These are phyloP conservation scores for Talaromyces amestolkiae DNA, from an alignment of 2,329 filamentous ascomycete genomes.

Conservation along the genomic window DNA sequence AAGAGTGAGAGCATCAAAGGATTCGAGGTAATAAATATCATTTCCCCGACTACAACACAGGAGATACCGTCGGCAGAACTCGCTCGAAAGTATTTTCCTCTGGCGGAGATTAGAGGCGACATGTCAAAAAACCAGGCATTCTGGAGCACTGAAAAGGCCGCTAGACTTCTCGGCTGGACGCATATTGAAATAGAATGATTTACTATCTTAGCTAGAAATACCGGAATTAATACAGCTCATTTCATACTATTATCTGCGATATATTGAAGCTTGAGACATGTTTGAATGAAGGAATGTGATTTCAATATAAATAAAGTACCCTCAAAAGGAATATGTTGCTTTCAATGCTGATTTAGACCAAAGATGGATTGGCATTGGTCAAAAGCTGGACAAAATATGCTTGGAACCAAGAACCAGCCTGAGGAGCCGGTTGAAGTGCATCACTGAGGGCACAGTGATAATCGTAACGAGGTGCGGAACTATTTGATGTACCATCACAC, in stretches of 20 bases:
- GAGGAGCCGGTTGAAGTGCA: constrained; percentile 63
- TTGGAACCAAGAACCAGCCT: constrained; percentile 67
- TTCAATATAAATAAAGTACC: neutral
- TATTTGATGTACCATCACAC: constrained; percentile 52
- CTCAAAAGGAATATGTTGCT: neutral
- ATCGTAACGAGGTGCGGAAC: constrained; percentile 53
- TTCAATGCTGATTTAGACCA: constrained; percentile 18
- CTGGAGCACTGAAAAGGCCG: constrained; percentile 25
- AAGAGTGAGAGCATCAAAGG: constrained; percentile 33
- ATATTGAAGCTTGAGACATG: neutral
- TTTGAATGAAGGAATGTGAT: neutral
- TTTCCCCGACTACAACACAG: constrained; percentile 33
- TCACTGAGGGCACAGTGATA: constrained; percentile 54
- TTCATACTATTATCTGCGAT: neutral
- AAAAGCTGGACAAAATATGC: constrained; percentile 35
- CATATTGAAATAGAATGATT: constrained; percentile 31
- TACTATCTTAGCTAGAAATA: neutral
- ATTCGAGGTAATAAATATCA: constrained; percentile 37
- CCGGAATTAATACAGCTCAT: neutral
- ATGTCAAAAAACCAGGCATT: constrained; percentile 27
- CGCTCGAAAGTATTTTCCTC: constrained; percentile 28
- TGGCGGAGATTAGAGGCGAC: constrained; percentile 26
- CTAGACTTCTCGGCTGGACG: constrained; percentile 30
- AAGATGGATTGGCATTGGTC: constrained; percentile 29
- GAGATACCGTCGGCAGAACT: constrained; percentile 25